Percentiles rank a stretch among this genome's conserved stretches.
Evolutionary conservation across 306 rosid species (phyloP).

Genomic region (Cucumis sativus): Cucumber_9930_V3 NC_026660.2:28201501-28202000

Average conservation of each 20-base stretch:
- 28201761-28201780: conserved; percentile 14
- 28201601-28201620: background rate
- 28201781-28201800: conserved; percentile 23
- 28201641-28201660: background rate
- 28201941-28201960: conserved; percentile 23
- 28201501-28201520: background rate
- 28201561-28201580: background rate
- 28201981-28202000: conserved; percentile 36
- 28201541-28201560: background rate
- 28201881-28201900: conserved; percentile 19
- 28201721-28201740: conserved; percentile 30
- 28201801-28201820: conserved; percentile 16
- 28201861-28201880: conserved; percentile 25
- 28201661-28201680: conserved; percentile 23
- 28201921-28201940: conserved; percentile 33
- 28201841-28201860: conserved; percentile 22
- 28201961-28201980: conserved; percentile 30
- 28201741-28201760: conserved; percentile 34
- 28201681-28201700: conserved; percentile 23
- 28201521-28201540: background rate
- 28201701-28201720: conserved; percentile 18
- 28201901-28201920: conserved; percentile 12
- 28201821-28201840: conserved; percentile 19
- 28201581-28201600: background rate
- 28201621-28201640: background rate